Conservation (phyloP, 345 rosid genomes). For the Melaleuca alternifolia region DNA sequence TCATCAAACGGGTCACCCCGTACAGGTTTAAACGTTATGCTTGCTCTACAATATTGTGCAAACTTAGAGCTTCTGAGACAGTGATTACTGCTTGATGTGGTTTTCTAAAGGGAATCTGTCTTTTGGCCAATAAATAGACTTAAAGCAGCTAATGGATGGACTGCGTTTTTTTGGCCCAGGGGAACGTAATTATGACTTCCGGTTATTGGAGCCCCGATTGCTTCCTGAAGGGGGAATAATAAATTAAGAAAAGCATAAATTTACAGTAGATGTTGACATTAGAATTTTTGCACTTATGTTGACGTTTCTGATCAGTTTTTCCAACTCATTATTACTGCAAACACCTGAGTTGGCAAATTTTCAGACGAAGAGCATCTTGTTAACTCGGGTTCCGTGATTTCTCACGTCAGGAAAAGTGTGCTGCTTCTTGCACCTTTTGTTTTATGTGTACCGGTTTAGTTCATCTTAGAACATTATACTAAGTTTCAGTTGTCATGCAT, state of each 20-base stretch:
- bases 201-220: background rate
- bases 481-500: background rate
- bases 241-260: background rate
- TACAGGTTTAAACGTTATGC: constrained; percentile 42
- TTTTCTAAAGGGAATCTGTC: background rate
- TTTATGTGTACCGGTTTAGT: background rate
- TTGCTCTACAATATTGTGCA: background rate
- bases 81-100: background rate
- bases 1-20: constrained; percentile 94
- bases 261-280: background rate
- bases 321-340: background rate
- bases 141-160: background rate
- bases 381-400: background rate
- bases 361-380: background rate
- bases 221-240: background rate
- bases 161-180: background rate
- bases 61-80: background rate
- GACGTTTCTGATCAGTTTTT: background rate
- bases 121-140: background rate
- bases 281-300: background rate
- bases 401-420: background rate
- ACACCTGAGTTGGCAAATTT: background rate
- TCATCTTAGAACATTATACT: background rate
- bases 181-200: background rate
- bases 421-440: background rate